A percentile compares a stretch with the other conserved stretches of the same genome.
Evolutionary conservation across 2,329 filamentous ascomycete species (phyloP).

Genomic region (Alternaria sp.): DNA sequence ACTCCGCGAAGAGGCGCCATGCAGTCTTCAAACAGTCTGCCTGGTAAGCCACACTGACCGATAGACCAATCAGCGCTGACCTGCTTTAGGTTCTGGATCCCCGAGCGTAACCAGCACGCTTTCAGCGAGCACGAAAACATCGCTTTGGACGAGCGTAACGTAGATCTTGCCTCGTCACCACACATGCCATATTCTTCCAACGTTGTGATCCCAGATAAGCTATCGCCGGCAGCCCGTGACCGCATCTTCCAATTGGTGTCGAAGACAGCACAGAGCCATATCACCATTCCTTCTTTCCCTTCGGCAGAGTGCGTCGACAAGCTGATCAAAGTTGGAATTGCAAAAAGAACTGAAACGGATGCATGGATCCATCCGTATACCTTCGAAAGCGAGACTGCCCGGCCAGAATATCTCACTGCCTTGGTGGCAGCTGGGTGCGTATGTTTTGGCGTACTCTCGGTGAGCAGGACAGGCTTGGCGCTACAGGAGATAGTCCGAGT

Average conservation of each 20-base stretch:
- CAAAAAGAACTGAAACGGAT: slow-evolving; percentile 41
- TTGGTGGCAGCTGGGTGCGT: slow-evolving; percentile 41
- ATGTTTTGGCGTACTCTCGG: slow-evolving; percentile 41
- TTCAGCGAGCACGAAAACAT: slow-evolving; percentile 38
- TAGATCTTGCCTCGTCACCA: slow-evolving; percentile 38
- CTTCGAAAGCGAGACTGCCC: slow-evolving; percentile 27
- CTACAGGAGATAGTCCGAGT: slow-evolving; percentile 41
- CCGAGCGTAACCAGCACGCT: slow-evolving; percentile 35
- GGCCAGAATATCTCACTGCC: slow-evolving; percentile 36
- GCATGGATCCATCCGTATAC: slow-evolving; percentile 45
- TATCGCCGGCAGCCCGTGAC: slow-evolving; percentile 30
- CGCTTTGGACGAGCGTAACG: slow-evolving; percentile 32
- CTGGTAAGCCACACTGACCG: slow-evolving; percentile 4
- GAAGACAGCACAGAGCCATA: slow-evolving; percentile 34
- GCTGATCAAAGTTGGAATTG: slow-evolving; percentile 41
- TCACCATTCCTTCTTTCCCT: slow-evolving; percentile 40
- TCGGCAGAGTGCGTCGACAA: slow-evolving; percentile 37
- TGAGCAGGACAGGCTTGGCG: slow-evolving; percentile 37
- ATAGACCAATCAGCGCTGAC: background rate
- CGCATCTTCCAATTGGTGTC: slow-evolving; percentile 40
- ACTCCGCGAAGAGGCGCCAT: slow-evolving; percentile 19
- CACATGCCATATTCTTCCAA: slow-evolving; percentile 33
- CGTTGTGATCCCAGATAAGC: slow-evolving; percentile 28
- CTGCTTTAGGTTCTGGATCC: slow-evolving; percentile 27
- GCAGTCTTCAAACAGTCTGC: slow-evolving; percentile 22